A percentile compares a stretch with the other conserved stretches of the same genome.
phyloP scores from a whole-genome alignment of 1,139 yeast species.

The Lodderomyces beijingensis region DNA sequence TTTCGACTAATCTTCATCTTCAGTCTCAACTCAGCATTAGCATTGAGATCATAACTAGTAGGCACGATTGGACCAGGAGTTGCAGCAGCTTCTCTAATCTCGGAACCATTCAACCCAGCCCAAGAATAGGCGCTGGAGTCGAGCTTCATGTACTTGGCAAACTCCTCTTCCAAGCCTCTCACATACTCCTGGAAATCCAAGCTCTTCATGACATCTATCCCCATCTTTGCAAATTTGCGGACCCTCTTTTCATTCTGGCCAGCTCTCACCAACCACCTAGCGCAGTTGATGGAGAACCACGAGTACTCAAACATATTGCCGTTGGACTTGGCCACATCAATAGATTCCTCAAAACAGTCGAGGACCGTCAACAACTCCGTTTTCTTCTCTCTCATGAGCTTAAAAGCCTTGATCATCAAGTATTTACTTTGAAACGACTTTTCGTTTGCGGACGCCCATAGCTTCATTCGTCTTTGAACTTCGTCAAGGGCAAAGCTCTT shows the following conservation, averaged over 20 bases:
- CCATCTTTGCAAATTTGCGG: constrained; percentile 18
- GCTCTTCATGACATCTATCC: constrained; percentile 18
- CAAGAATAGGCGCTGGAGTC: constrained; percentile 19
- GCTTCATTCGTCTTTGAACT: constrained; percentile 16
- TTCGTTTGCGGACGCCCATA: constrained; percentile 35
- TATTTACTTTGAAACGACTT: constrained; percentile 32
- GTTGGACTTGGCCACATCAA: constrained; percentile 29
- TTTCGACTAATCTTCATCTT: constrained; percentile 6
- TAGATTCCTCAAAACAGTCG: constrained; percentile 46
- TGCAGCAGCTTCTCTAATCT: background rate
- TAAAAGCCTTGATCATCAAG: constrained; percentile 31
- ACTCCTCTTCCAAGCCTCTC: constrained; percentile 15
- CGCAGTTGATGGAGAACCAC: constrained; percentile 42
- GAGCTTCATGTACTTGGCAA: constrained; percentile 14
- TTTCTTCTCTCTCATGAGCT: constrained; percentile 15
- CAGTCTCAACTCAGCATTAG: constrained; percentile 2
- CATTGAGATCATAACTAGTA: constrained; percentile 1
- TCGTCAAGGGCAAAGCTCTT: constrained; percentile 13
- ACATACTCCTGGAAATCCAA: constrained; percentile 16
- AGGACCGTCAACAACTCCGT: constrained; percentile 33
- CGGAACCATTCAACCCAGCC: constrained; percentile 24
- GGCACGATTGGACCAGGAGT: too few species aligned
- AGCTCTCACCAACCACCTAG: constrained; percentile 36
- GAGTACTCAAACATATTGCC: constrained; percentile 40
- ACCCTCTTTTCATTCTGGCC: constrained; percentile 20